These are phyloP conservation scores for Amylocarpus encephaloides DNA, from an alignment of 2,329 filamentous ascomycete genomes.

Conservation along the genomic window DNA sequence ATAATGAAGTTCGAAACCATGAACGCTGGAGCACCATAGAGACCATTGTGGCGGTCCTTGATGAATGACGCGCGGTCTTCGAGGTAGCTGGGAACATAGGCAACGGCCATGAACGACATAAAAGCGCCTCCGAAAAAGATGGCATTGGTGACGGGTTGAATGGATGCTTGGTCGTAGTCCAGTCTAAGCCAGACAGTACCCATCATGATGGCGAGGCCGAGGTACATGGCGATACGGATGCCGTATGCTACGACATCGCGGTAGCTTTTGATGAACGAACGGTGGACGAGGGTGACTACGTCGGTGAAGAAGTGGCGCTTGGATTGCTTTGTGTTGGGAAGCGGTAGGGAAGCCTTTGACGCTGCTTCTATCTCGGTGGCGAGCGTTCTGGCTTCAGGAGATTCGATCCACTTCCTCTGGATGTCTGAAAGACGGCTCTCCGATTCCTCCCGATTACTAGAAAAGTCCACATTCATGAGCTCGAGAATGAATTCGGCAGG, in stretches of 20 bases:
- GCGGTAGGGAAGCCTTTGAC: conserved; percentile 10
- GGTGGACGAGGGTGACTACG: conserved; percentile 62
- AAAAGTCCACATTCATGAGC: conserved; percentile 72
- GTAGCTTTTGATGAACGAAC: conserved; percentile 76
- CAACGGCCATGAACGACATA: conserved; percentile 77
- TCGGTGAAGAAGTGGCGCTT: conserved; percentile 35
- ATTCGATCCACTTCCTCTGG: conserved; percentile 49
- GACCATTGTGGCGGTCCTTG: conserved; percentile 75
- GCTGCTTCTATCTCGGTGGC: conserved; percentile 25
- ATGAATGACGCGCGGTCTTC: conserved; percentile 68
- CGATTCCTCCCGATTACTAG: conserved; percentile 41
- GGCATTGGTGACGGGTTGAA: conserved; percentile 76
- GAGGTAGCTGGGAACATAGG: conserved; percentile 77
- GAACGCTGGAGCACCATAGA: conserved; percentile 69
- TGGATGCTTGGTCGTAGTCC: conserved; percentile 59
- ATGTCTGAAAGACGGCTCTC: conserved; percentile 46
- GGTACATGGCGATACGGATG: conserved; percentile 77
- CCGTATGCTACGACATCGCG: conserved; percentile 80
- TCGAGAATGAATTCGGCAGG: conserved; percentile 77
- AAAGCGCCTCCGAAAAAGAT: conserved; percentile 72
- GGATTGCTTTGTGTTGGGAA: conserved; percentile 23
- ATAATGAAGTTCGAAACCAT: conserved; percentile 75
- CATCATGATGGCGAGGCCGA: conserved; percentile 75
- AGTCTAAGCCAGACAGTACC: conserved; percentile 81
- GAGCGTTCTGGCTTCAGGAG: conserved; percentile 34